Evolutionary conservation across 352 stramenopile species (phyloP).

Genomic region (Globisporangium spinosum): DNA sequence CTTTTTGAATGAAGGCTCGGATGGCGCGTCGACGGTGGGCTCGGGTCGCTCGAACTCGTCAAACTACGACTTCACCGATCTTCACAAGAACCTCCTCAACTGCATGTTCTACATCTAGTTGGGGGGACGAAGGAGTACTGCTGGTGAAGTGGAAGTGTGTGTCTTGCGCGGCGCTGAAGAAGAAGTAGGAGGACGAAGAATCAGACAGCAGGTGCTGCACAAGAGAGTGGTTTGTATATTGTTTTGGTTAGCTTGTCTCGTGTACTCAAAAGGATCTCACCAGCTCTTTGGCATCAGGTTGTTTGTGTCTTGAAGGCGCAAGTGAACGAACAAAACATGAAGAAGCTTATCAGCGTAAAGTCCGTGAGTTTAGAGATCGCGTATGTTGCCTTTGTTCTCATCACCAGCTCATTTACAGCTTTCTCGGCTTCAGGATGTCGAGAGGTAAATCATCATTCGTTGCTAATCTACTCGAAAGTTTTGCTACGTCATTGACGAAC

Average conservation of each 20-base stretch:
- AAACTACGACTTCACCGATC: background rate
- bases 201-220: background rate
- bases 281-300: background rate
- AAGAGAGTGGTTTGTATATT: background rate
- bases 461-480: background rate
- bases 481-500: conserved; percentile 20
- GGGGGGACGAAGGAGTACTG: background rate
- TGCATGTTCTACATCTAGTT: conserved; percentile 1
- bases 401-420: background rate
- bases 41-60: background rate
- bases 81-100: conserved; percentile 1
- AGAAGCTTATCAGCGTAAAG: background rate
- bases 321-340: background rate
- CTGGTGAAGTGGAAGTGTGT: background rate
- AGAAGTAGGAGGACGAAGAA: background rate
- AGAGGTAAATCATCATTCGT: background rate
- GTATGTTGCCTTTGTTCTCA: background rate
- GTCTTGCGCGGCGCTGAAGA: background rate
- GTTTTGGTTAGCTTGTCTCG: background rate
- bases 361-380: background rate
- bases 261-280: background rate
- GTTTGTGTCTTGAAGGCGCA: background rate
- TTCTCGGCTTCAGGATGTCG: background rate
- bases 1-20: background rate
- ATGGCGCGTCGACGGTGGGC: background rate